phyloP scores from a whole-genome alignment of 2,329 filamentous ascomycete species.

The Sclerotinia trifoliorum region DNA sequence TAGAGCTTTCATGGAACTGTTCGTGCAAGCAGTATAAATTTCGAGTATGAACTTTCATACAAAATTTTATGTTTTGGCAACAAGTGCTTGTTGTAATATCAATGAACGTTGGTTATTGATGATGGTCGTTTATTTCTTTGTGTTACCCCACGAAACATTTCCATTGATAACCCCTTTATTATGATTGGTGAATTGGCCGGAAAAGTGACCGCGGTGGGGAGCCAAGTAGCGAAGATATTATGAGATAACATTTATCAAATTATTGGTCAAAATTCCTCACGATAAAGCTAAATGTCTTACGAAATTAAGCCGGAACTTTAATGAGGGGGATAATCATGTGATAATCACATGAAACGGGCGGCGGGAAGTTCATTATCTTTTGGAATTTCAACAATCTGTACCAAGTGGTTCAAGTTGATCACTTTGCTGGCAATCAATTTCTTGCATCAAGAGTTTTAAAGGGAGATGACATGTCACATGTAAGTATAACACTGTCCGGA shows the following conservation, averaged over 20 bases:
- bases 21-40: neutral
- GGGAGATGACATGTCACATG: neutral
- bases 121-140: conserved; percentile 22
- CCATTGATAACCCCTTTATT: conserved; percentile 14
- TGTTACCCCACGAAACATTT: neutral
- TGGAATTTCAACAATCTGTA: neutral
- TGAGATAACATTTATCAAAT: conserved; percentile 8
- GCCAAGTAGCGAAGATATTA: neutral
- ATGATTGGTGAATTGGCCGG: conserved; percentile 30
- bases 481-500: neutral
- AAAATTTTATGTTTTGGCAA: neutral
- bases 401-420: neutral
- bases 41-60: conserved; percentile 8
- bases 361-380: neutral
- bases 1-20: conserved; percentile 1
- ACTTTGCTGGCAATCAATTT: too few relatives aligned
- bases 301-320: too few relatives aligned
- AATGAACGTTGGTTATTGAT: neutral
- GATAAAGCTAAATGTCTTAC: neutral
- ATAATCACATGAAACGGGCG: neutral
- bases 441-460: neutral
- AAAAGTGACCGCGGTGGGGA: conserved; percentile 26
- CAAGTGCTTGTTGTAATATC: neutral
- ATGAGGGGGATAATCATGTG: too few relatives aligned
- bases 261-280: neutral